A percentile compares a stretch with the other conserved stretches of the same genome.
These are phyloP conservation scores for Zelopaecilomyces penicillatus DNA, from an alignment of 2,329 filamentous ascomycete species.

Conservation along the genomic window DNA sequence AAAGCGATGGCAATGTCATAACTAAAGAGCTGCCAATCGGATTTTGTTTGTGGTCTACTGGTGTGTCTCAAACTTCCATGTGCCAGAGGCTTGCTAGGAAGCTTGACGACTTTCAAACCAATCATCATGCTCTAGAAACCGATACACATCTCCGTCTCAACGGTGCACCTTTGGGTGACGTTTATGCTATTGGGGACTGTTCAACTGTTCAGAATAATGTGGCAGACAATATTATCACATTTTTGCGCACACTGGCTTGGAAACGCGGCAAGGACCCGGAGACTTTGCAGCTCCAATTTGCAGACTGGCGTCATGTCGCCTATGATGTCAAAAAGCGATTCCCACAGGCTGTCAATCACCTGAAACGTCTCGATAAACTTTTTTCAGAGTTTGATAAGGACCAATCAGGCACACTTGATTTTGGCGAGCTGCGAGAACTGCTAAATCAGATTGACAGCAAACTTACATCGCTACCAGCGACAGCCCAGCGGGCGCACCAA, in stretches of 20 bases:
- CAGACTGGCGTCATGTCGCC: slow-evolving; percentile 81
- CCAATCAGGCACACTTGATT: slow-evolving; percentile 86
- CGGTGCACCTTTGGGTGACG: slow-evolving; percentile 82
- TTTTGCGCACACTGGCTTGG: slow-evolving; percentile 82
- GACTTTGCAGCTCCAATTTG: slow-evolving; percentile 76
- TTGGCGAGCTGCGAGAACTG: slow-evolving; percentile 81
- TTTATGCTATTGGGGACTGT: slow-evolving; percentile 95
- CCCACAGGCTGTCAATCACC: slow-evolving; percentile 79
- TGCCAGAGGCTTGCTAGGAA: slow-evolving; percentile 69
- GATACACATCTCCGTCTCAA: slow-evolving; percentile 86
- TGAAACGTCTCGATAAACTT: slow-evolving; percentile 81
- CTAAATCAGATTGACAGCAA: slow-evolving; percentile 90
- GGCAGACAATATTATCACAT: slow-evolving; percentile 81
- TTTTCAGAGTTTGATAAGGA: slow-evolving; percentile 92
- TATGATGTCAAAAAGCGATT: slow-evolving; percentile 79
- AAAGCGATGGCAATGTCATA: slow-evolving; percentile 61
- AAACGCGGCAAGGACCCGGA: slow-evolving; percentile 86
- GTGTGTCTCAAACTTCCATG: slow-evolving; percentile 79
- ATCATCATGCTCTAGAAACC: slow-evolving; percentile 86
- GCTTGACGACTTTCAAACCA: slow-evolving; percentile 69
- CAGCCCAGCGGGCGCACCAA: slow-evolving; percentile 91
- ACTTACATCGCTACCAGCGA: slow-evolving; percentile 87
- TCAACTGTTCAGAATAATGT: slow-evolving; percentile 96
- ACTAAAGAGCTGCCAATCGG: slow-evolving; percentile 92
- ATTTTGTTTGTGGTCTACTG: slow-evolving; percentile 97